Percentiles rank a stretch among this genome's conserved stretches.
These are phyloP conservation scores for Suhomyces choctaworum DNA, from an alignment of 1,139 yeast genomes.

Conservation along the genomic window DNA sequence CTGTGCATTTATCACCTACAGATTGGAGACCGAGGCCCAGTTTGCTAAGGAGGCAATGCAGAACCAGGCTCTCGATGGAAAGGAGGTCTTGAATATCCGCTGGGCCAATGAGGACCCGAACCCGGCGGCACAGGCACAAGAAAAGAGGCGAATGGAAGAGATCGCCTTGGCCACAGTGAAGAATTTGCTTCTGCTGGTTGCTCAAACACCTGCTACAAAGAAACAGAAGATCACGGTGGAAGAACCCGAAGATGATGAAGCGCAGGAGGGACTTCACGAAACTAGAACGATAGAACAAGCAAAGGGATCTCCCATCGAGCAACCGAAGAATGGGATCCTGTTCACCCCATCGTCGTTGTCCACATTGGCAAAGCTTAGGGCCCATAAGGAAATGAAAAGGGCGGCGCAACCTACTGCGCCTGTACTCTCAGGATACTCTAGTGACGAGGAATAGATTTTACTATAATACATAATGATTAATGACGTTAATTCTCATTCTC, in stretches of 20 bases:
- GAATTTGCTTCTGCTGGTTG: slow-evolving; percentile 23
- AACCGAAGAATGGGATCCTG: no score
- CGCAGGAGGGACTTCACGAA: no score
- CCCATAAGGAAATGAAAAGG: slow-evolving; percentile 1
- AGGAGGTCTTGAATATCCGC: slow-evolving; percentile 67
- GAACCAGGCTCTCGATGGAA: slow-evolving; percentile 65
- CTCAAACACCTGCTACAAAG: slow-evolving; percentile 4
- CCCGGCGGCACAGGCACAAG: slow-evolving; percentile 61
- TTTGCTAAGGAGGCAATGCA: slow-evolving; percentile 95
- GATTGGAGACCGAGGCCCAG: slow-evolving; percentile 73
- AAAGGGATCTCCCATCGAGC: no score
- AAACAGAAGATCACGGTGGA: slow-evolving; percentile 7
- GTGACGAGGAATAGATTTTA: slow-evolving; percentile 15
- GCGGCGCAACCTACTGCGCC: slow-evolving; percentile 2
- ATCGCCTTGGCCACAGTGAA: slow-evolving; percentile 36
- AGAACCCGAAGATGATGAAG: slow-evolving; percentile 7
- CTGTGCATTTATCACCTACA: slow-evolving; percentile 78
- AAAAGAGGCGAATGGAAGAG: slow-evolving; percentile 41
- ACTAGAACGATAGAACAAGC: no score
- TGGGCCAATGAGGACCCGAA: slow-evolving; percentile 95
- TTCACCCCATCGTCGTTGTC: no score
- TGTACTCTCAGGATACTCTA: slow-evolving; percentile 18
- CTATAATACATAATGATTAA: slow-evolving; percentile 4
- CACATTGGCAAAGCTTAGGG: slow-evolving; percentile 6
- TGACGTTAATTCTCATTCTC: slow-evolving; percentile 13